phyloP scores from a whole-genome alignment of 169 alveolate genomes.

The Babesia bovis region DNA sequence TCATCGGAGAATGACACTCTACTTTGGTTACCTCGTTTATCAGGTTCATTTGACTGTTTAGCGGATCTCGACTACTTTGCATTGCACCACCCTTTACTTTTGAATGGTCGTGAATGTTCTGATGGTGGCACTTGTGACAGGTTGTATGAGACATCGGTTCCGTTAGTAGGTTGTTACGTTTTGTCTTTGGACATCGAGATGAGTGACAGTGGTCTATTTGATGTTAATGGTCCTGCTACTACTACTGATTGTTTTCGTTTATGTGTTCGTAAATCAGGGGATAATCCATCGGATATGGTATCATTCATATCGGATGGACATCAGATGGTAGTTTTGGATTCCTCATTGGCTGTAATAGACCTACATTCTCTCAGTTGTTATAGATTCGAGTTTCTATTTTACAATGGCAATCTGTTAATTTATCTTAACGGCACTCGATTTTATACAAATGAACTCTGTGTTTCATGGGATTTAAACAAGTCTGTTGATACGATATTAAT shows the following conservation, averaged over 20 bases:
- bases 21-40: conserved; percentile 24
- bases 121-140: neutral
- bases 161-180: conserved; percentile 46
- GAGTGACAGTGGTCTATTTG: conserved; percentile 1
- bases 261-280: neutral
- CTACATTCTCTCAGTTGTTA: neutral
- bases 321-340: conserved; percentile 38
- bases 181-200: conserved; percentile 45
- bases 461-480: neutral
- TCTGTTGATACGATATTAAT: neutral
- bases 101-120: neutral
- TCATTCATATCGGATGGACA: conserved; percentile 42
- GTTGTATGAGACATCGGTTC: conserved; percentile 13
- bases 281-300: neutral
- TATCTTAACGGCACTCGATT: conserved; percentile 39
- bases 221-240: conserved; percentile 14
- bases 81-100: conserved; percentile 50
- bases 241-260: conserved; percentile 16
- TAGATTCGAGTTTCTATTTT: conserved; percentile 45
- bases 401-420: conserved; percentile 8
- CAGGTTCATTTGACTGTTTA: conserved; percentile 31
- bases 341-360: conserved; percentile 23
- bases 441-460: conserved; percentile 9
- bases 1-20: neutral
- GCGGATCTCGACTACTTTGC: conserved; percentile 48